Conservation (phyloP, 2,329 filamentous ascomycete species). For the Mariannaea sp. region DNA sequence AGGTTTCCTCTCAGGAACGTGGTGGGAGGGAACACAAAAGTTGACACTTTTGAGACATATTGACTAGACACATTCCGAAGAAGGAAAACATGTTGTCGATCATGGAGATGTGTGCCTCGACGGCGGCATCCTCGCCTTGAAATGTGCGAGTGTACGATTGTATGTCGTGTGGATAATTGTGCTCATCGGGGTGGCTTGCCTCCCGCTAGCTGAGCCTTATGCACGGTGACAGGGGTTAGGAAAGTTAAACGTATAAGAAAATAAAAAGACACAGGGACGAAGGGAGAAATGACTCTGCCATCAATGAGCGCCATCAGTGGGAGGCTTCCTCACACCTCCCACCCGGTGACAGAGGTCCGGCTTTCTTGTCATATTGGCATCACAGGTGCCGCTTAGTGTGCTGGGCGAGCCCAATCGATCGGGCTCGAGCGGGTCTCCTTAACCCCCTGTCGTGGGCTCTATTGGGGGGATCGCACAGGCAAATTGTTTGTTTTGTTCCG, state of each 20-base stretch:
- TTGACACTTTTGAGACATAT: neutral
- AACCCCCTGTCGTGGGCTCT: conserved; percentile 4
- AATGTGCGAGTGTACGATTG: neutral
- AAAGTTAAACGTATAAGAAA: neutral
- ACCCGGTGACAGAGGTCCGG: neutral
- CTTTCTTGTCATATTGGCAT: conserved; percentile 18
- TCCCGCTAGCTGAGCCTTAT: conserved; percentile 1
- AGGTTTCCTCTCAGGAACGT: conserved; percentile 9
- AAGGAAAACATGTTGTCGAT: neutral
- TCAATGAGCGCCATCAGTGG: too few species aligned
- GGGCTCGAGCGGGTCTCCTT: conserved; percentile 8
- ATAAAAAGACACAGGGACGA: neutral
- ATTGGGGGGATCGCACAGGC: conserved; percentile 12
- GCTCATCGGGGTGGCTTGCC: neutral
- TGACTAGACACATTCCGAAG: neutral
- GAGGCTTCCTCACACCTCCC: conserved; percentile 12
- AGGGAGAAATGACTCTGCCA: too few species aligned
- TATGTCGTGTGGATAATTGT: neutral
- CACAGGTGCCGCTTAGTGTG: conserved; percentile 10
- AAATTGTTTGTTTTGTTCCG: conserved; percentile 15
- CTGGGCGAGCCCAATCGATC: conserved; percentile 22
- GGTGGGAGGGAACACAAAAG: neutral
- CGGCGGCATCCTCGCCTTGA: conserved; percentile 1
- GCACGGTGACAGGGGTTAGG: conserved; percentile 22
- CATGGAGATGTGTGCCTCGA: neutral